These are phyloP conservation scores for Hirsutella minnesotensis DNA, from an alignment of 2,329 filamentous ascomycete species.

Conservation along the genomic window DNA sequence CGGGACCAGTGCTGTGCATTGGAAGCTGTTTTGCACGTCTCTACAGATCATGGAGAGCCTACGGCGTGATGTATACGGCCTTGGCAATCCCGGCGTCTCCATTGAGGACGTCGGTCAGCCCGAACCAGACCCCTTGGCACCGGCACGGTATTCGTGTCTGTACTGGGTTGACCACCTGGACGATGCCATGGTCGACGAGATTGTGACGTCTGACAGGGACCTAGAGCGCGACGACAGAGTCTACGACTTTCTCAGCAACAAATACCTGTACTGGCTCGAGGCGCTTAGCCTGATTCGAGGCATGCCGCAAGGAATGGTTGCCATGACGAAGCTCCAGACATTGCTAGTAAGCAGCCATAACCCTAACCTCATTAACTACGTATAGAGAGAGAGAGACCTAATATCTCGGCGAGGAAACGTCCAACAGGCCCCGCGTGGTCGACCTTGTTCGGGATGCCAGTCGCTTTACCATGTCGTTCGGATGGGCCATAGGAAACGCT, in stretches of 20 bases:
- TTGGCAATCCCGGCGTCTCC: conserved; percentile 8
- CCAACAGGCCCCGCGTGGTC: too few species aligned
- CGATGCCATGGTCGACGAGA: too few species aligned
- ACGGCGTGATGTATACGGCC: conserved; percentile 25
- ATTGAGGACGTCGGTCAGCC: conserved; percentile 5
- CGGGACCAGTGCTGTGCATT: too few species aligned
- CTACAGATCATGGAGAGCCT: too few species aligned
- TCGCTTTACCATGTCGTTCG: background rate
- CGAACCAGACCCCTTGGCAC: conserved; percentile 8
- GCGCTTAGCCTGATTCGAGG: background rate
- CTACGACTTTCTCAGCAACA: background rate
- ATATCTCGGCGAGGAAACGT: too few species aligned
- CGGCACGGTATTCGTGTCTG: conserved; percentile 7
- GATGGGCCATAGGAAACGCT: background rate
- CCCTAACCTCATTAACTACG: too few species aligned
- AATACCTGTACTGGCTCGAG: background rate
- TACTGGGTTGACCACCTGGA: conserved; percentile 10
- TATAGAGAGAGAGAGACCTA: too few species aligned
- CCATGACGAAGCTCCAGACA: background rate
- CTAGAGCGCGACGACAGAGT: too few species aligned
- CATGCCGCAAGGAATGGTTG: background rate
- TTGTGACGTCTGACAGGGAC: too few species aligned
- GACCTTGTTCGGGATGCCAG: background rate
- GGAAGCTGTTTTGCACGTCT: too few species aligned
- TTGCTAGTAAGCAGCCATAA: too few species aligned